Evolutionary conservation across 768 basidiomycete species (phyloP), one percentile per base, ranked within the genome.

Genomic region (Mycena polygramma): DNA sequence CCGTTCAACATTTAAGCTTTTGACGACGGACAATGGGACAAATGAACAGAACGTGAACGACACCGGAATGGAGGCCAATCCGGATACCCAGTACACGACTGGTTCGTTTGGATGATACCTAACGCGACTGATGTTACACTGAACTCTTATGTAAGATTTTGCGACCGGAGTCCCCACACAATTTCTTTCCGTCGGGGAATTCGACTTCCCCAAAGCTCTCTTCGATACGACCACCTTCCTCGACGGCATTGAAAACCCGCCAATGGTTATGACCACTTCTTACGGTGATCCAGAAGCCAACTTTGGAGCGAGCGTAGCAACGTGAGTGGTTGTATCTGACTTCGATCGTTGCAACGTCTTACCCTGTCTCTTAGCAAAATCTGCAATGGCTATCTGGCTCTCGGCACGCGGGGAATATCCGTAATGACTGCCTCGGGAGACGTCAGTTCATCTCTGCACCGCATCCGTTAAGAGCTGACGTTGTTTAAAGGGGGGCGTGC

Each of bases 341-440:
- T 20, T 22, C 20, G 4, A 19, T 19, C 10, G 17, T 19, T 37
- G 20, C 17, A 36, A 4, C 11, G 55, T 57, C 4, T n/a, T n/a
- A n/a, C n/a, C n/a, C n/a, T 17, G 37, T 30, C 51, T 52, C 30
- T 24, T 30, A 66, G 66, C 10, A 67, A 67, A 37, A 39, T 67
- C 37, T 67, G 66, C 58, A 46, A 67, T 22, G 57, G 65, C 8
- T 66, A 53, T 39, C 59, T 66, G 64, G 55, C 64, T 46, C 64
- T 66, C 2, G 46, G 46, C 24, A 20, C 55, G 6, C 64, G 64
- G 1, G 64, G 64, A 11, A 37, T 62, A 81, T 58, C 1, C 66
- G 45, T 87, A 84, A 15, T 68, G 3, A 57, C 51, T 35, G 67
- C 67, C 6, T 66, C 64, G 19, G 64, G 66, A 24, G 66, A 67